Conservation (phyloP, 345 rosid species). For the Citrus australasica region DNA sequence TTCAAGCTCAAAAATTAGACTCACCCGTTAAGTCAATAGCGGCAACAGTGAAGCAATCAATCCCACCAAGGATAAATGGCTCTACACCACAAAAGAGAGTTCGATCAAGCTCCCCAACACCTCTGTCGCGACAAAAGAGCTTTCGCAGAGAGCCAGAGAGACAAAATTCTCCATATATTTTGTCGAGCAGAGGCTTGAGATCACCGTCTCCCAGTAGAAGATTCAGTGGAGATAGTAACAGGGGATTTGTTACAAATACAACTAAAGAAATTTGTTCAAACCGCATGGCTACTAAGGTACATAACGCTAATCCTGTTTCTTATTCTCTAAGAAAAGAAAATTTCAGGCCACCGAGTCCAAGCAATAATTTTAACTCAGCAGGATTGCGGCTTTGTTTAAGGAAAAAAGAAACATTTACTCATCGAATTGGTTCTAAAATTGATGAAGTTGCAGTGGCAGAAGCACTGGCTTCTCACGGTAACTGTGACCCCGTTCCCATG, state of each 20-base stretch:
- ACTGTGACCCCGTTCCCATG: slow-evolving; percentile 22
- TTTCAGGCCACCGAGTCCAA: slow-evolving; percentile 31
- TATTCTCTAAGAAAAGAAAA: slow-evolving; percentile 33
- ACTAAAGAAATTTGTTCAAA: slow-evolving; percentile 30
- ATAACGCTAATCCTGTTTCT: slow-evolving; percentile 20
- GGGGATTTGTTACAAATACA: slow-evolving; percentile 19
- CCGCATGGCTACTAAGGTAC: slow-evolving; percentile 24
- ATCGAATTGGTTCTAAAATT: slow-evolving; percentile 51
- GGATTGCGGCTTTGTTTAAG: slow-evolving; percentile 23
- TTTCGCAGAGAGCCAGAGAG: slow-evolving; percentile 47
- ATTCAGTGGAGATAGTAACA: slow-evolving; percentile 34
- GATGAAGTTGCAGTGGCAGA: slow-evolving; percentile 40
- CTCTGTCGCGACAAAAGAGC: slow-evolving; percentile 61
- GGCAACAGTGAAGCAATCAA: slow-evolving; percentile 25
- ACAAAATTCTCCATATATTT: slow-evolving; percentile 15
- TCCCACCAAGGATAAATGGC: slow-evolving; percentile 19
- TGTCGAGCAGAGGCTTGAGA: slow-evolving; percentile 33
- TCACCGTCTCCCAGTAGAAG: slow-evolving; percentile 63
- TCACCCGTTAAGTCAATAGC: slow-evolving; percentile 14
- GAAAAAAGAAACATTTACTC: slow-evolving; percentile 50
- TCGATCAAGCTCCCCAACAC: slow-evolving; percentile 61
- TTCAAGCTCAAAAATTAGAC: slow-evolving; percentile 10
- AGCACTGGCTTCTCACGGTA: slow-evolving; percentile 30
- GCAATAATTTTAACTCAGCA: slow-evolving; percentile 10
- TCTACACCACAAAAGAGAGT: slow-evolving; percentile 43